A percentile compares a stretch with the other conserved stretches of the same genome.
phyloP scores from a whole-genome alignment of 352 stramenopile species.

The Bremia lactucae region DNA sequence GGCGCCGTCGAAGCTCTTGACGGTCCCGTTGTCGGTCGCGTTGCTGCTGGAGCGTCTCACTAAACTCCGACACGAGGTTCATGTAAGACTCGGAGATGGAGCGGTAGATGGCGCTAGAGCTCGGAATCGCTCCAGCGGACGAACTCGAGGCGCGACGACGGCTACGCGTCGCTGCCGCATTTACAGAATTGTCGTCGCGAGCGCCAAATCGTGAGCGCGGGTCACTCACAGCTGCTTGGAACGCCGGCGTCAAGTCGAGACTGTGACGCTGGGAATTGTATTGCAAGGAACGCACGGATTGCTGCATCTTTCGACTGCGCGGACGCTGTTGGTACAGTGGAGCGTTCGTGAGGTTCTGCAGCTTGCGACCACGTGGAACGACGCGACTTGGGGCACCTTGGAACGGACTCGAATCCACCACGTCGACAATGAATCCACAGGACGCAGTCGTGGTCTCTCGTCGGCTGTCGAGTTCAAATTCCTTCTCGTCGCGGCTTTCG shows the following conservation, averaged over 20 bases:
- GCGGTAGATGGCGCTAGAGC: conserved; percentile 22
- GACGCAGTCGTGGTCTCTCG: too few relatives aligned
- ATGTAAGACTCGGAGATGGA: conserved; percentile 36
- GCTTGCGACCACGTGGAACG: conserved; percentile 18
- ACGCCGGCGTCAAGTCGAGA: conserved; percentile 11
- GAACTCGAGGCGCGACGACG: conserved; percentile 31
- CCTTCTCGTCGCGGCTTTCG: background rate
- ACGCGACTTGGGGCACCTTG: conserved; percentile 9
- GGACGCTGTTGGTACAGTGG: conserved; percentile 8
- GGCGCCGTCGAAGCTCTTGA: conserved; percentile 35
- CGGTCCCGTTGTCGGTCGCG: conserved; percentile 34
- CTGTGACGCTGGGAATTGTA: conserved; percentile 13
- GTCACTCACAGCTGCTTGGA: conserved; percentile 14
- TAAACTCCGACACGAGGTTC: conserved; percentile 28
- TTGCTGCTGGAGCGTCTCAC: conserved; percentile 31
- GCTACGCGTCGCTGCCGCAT: conserved; percentile 11
- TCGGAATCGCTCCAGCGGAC: conserved; percentile 15
- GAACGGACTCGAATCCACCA: conserved; percentile 13
- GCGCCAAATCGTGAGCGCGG: conserved; percentile 5
- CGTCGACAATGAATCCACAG: too few relatives aligned
- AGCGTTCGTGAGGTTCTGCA: conserved; percentile 10
- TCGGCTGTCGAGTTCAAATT: too few relatives aligned
- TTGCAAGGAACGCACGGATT: conserved; percentile 11
- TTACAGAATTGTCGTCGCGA: too few relatives aligned
- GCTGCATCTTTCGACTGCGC: conserved; percentile 14